Percentiles rank a stretch among this genome's conserved stretches.
Evolutionary conservation across 768 basidiomycete genomes (phyloP).

Genomic region (Amanita rubescens): DNA sequence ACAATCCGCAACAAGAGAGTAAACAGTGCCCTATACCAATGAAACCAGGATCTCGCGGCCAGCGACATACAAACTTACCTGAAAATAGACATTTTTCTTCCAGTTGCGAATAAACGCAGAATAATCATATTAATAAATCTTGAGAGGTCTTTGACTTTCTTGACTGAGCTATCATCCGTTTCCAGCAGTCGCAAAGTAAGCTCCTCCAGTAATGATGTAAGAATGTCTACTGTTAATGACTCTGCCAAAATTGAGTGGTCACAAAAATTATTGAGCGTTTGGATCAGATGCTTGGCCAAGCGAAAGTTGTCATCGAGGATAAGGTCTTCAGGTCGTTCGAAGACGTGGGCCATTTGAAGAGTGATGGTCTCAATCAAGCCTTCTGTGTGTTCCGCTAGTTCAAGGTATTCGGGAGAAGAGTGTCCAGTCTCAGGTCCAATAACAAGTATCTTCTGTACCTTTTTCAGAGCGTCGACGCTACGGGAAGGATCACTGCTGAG

Average conservation of each 20-base stretch:
- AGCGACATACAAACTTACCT: constrained; percentile 42
- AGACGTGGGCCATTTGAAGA: constrained; percentile 86
- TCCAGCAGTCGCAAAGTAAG: constrained; percentile 86
- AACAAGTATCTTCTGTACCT: constrained; percentile 80
- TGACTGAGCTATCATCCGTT: constrained; percentile 80
- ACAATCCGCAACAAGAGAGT: constrained; percentile 74
- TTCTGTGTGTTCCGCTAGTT: constrained; percentile 72
- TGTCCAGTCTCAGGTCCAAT: constrained; percentile 68
- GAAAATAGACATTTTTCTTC: constrained; percentile 85
- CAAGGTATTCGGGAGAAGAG: constrained; percentile 62
- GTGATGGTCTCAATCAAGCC: constrained; percentile 87
- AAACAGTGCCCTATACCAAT: constrained; percentile 58
- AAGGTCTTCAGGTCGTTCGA: constrained; percentile 73
- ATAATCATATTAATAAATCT: constrained; percentile 99
- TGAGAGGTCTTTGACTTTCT: constrained; percentile 87
- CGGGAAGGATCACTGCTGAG: constrained; percentile 78
- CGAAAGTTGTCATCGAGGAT: constrained; percentile 78
- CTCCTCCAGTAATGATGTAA: constrained; percentile 86
- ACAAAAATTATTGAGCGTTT: constrained; percentile 91
- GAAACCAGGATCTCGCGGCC: constrained; percentile 4
- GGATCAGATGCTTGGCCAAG: constrained; percentile 94
- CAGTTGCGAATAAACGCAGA: constrained; percentile 85
- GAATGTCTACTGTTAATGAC: constrained; percentile 75
- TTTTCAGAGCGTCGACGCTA: constrained; percentile 92
- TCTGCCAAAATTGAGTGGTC: constrained; percentile 86